These are phyloP conservation scores for Gyrodon lividus DNA, from an alignment of 768 basidiomycete species.

Conservation along the genomic window DNA sequence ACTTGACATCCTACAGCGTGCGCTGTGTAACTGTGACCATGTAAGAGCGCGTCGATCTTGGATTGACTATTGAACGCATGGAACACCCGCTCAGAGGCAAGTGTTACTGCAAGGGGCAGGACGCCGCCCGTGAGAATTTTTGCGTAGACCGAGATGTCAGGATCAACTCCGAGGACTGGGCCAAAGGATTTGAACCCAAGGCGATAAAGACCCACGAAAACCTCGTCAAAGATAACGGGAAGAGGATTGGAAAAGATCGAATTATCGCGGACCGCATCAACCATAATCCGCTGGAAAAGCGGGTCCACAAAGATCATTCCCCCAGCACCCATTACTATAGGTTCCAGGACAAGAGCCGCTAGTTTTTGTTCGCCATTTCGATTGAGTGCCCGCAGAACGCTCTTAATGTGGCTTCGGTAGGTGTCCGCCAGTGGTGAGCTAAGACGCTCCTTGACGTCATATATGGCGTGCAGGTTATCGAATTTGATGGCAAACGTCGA, in stretches of 20 bases:
- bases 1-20: constrained; percentile 92
- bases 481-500: constrained; percentile 23
- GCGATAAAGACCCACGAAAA: constrained; percentile 91
- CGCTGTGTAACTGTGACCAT: constrained; percentile 96
- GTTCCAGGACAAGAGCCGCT: constrained; percentile 85
- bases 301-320: constrained; percentile 99
- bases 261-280: constrained; percentile 71
- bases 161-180: constrained; percentile 66
- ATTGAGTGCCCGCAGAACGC: constrained; percentile 49
- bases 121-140: constrained; percentile 94
- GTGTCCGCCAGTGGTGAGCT: constrained; percentile 55
- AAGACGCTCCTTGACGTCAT: constrained; percentile 67
- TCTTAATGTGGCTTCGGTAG: constrained; percentile 60
- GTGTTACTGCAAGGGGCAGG: constrained; percentile 80
- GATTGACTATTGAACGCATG: constrained; percentile 68
- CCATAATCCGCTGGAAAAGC: constrained; percentile 85
- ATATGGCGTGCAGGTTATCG: constrained; percentile 56
- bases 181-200: constrained; percentile 68
- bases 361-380: constrained; percentile 42
- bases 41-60: constrained; percentile 85
- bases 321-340: constrained; percentile 90
- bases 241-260: constrained; percentile 48
- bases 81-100: constrained; percentile 81
- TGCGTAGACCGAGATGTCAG: constrained; percentile 90
- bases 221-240: constrained; percentile 94